Percentiles rank a stretch among this genome's conserved stretches.
Evolutionary conservation across 805 yeast species (phyloP).

Genomic region (Pichia rugopelliculosa): DNA sequence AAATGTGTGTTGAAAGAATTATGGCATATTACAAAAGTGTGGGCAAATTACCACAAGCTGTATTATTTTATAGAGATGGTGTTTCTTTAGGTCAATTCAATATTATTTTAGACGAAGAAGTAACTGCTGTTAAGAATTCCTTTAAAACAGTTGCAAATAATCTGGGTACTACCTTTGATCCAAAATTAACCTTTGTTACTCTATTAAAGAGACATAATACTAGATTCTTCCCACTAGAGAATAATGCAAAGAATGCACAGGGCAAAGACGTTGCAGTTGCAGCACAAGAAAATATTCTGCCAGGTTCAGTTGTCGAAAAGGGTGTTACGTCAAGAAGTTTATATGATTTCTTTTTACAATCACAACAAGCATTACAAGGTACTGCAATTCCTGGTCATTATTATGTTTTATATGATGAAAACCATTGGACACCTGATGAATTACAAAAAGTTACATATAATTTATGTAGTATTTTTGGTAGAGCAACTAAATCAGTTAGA

Average conservation of each 20-base stretch:
- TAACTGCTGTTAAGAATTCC: constrained; percentile 20
- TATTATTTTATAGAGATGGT: constrained; percentile 29
- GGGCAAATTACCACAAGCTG: constrained; percentile 19
- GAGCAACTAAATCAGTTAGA: constrained; percentile 28
- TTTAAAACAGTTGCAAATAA: constrained; percentile 14
- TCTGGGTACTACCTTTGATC: constrained; percentile 17
- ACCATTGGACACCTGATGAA: constrained; percentile 21
- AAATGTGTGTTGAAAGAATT: constrained; percentile 21
- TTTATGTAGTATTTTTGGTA: constrained; percentile 24
- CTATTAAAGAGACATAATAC: constrained; percentile 23
- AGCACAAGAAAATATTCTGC: constrained; percentile 19
- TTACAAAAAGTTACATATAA: constrained; percentile 25
- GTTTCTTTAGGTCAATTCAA: constrained; percentile 28
- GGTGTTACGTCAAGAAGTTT: constrained; percentile 26
- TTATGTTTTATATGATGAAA: constrained; percentile 27
- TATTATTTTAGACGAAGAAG: constrained; percentile 24
- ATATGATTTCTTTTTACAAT: constrained; percentile 27
- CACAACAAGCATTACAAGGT: constrained; percentile 30
- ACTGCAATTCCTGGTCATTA: constrained; percentile 30
- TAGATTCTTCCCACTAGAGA: constrained; percentile 25
- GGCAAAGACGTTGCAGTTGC: constrained; percentile 18
- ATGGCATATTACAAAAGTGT: constrained; percentile 15
- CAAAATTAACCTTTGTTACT: constrained; percentile 24
- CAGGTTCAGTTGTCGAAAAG: constrained; percentile 28
- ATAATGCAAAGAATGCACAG: constrained; percentile 18